Evolutionary conservation across 495 filamentous ascomycete species (phyloP).

Genomic region (Hypomontagnella monticulosa): DNA sequence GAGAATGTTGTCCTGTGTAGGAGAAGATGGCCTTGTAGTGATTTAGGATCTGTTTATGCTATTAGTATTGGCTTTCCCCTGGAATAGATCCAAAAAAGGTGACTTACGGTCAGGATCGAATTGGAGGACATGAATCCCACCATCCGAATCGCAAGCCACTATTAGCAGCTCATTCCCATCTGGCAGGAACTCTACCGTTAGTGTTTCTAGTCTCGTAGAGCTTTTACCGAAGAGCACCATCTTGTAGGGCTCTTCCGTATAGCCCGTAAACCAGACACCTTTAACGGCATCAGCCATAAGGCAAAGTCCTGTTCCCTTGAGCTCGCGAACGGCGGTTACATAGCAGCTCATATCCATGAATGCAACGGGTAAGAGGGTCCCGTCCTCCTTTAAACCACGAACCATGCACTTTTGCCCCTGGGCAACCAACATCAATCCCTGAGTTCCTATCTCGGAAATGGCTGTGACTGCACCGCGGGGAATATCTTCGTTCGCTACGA

Average conservation of each 20-base stretch:
- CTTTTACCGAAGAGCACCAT: constrained; percentile 95
- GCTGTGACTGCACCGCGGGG: constrained; percentile 90
- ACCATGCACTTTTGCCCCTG: constrained; percentile 99
- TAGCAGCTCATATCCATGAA: constrained; percentile 99
- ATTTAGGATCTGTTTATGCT: constrained; percentile 80
- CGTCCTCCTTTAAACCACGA: constrained; percentile 92
- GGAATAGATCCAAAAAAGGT: neutral
- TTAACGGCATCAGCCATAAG: constrained; percentile 89
- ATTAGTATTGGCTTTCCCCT: constrained; percentile 39
- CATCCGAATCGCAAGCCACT: constrained; percentile 83
- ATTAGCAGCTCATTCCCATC: constrained; percentile 84
- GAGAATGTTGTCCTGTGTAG: constrained; percentile 85
- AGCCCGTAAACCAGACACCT: constrained; percentile 94
- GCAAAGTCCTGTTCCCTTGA: constrained; percentile 83
- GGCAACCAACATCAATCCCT: constrained; percentile 88
- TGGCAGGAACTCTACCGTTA: constrained; percentile 88
- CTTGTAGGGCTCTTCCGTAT: constrained; percentile 93
- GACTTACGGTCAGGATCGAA: constrained; percentile 87
- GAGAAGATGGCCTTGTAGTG: constrained; percentile 85
- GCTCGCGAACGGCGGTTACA: constrained; percentile 80
- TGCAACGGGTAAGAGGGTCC: constrained; percentile 87
- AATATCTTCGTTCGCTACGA: constrained; percentile 87
- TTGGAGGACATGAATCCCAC: constrained; percentile 85
- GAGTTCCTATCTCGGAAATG: constrained; percentile 85
- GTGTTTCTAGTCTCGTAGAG: constrained; percentile 74